These are phyloP conservation scores for Inga oerstediana DNA, from an alignment of 306 rosid genomes.

Conservation along the genomic window DNA sequence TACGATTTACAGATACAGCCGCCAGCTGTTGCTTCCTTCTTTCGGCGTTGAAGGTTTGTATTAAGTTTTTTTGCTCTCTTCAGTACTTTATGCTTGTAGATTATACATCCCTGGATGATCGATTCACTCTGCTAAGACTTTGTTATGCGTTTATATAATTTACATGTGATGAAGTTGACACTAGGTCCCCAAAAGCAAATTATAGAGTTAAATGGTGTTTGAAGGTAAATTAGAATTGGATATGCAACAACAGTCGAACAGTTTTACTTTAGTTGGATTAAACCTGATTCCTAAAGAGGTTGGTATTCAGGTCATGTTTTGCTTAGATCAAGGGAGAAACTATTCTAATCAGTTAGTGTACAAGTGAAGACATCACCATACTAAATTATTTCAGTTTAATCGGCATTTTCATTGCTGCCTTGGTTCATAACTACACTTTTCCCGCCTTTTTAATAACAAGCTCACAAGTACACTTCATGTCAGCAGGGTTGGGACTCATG, in stretches of 20 bases:
- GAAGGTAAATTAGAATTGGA: not conserved
- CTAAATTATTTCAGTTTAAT: not conserved
- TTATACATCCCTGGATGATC: not conserved
- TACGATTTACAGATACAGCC: slow-evolving; percentile 89
- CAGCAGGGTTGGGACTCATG: not conserved
- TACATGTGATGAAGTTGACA: not conserved
- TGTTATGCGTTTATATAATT: not conserved
- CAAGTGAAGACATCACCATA: not conserved
- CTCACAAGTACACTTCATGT: not conserved
- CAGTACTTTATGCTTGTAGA: not conserved
- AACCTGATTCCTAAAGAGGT: not conserved
- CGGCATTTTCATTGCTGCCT: not conserved
- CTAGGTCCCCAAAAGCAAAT: too few species aligned
- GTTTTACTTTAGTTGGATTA: not conserved
- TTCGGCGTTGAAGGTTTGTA: slow-evolving; percentile 82
- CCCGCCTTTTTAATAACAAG: not conserved
- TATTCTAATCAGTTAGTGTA: not conserved
- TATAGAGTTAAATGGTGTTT: not conserved
- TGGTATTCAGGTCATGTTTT: not conserved
- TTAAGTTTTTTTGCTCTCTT: not conserved
- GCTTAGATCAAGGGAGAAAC: not conserved
- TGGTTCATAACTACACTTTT: not conserved
- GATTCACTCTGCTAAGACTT: not conserved
- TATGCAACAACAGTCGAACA: not conserved
- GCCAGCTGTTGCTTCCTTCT: slow-evolving; percentile 92